Percentiles rank a stretch among this genome's conserved stretches.
These are phyloP conservation scores for Cryptococcus deneoformans DNA, from an alignment of 1,284 basidiomycete genomes.

Conservation along the genomic window DNA sequence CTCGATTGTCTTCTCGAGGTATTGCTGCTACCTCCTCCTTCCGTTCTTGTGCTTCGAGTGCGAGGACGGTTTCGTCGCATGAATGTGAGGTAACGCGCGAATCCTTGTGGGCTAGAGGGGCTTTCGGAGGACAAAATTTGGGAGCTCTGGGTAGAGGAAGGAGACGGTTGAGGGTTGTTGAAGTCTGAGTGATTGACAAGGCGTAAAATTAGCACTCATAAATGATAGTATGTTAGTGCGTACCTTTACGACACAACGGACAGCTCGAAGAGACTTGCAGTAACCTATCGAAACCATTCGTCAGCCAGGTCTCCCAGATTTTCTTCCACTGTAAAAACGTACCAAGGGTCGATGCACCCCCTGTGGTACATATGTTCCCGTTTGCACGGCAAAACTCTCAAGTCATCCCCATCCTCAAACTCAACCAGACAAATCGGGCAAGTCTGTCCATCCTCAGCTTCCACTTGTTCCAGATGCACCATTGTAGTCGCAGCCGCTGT, in stretches of 20 bases:
- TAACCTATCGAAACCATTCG: constrained; percentile 55
- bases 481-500: constrained; percentile 3
- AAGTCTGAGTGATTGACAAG: constrained; percentile 32
- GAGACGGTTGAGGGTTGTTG: constrained; percentile 27
- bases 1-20: background rate
- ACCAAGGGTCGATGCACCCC: constrained; percentile 50
- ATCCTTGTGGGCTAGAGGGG: constrained; percentile 19
- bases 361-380: constrained; percentile 85
- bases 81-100: constrained; percentile 44
- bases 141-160: constrained; percentile 3
- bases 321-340: background rate
- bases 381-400: constrained; percentile 83
- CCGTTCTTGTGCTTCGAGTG: constrained; percentile 1
- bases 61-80: constrained; percentile 34
- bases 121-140: background rate
- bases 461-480: constrained; percentile 1
- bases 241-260: constrained; percentile 85
- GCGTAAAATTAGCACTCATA: background rate
- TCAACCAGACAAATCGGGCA: constrained; percentile 93
- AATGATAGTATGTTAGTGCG: constrained; percentile 19
- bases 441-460: constrained; percentile 63
- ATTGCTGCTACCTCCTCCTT: background rate
- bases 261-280: constrained; percentile 85
- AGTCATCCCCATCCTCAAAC: constrained; percentile 87
- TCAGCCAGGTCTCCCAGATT: background rate